These are phyloP conservation scores for Thielaviopsis euricoi DNA, from an alignment of 2,329 filamentous ascomycete genomes.

Conservation along the genomic window DNA sequence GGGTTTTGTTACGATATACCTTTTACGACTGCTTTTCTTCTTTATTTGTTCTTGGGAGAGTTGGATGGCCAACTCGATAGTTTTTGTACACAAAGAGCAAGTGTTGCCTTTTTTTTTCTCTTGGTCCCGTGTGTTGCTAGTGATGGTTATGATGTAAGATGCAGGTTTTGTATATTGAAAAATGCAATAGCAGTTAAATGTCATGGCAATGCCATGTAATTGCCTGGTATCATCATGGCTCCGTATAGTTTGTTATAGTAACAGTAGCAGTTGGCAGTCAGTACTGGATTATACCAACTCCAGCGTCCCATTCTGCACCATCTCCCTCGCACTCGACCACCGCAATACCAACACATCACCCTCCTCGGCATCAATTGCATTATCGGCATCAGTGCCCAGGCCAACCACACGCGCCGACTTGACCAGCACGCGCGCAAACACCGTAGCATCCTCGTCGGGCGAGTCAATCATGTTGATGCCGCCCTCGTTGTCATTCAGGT, in stretches of 20 bases:
- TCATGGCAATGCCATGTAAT: neutral
- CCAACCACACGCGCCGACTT: constrained; percentile 39
- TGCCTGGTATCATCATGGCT: constrained; percentile 4
- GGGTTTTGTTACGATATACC: neutral
- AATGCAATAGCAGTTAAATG: neutral
- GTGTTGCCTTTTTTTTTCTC: neutral
- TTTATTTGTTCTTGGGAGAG: neutral
- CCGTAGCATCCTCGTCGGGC: constrained; percentile 66
- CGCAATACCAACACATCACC: constrained; percentile 53
- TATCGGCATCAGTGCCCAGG: constrained; percentile 47
- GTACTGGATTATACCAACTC: constrained; percentile 35
- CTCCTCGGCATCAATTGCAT: constrained; percentile 37
- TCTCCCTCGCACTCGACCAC: constrained; percentile 55
- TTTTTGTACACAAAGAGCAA: neutral
- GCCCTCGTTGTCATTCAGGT: constrained; percentile 70
- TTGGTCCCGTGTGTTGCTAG: neutral
- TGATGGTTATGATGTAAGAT: no score
- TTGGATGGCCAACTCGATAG: neutral
- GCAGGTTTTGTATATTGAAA: no score
- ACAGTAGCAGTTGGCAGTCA: neutral
- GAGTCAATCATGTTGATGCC: constrained; percentile 85
- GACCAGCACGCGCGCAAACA: constrained; percentile 62
- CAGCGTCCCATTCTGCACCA: constrained; percentile 37
- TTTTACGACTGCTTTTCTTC: neutral
- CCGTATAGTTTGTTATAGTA: neutral